Base-by-base conservation (phyloP, 2,329 filamentous ascomycete species). In the Fusarium burgessii region DNA sequence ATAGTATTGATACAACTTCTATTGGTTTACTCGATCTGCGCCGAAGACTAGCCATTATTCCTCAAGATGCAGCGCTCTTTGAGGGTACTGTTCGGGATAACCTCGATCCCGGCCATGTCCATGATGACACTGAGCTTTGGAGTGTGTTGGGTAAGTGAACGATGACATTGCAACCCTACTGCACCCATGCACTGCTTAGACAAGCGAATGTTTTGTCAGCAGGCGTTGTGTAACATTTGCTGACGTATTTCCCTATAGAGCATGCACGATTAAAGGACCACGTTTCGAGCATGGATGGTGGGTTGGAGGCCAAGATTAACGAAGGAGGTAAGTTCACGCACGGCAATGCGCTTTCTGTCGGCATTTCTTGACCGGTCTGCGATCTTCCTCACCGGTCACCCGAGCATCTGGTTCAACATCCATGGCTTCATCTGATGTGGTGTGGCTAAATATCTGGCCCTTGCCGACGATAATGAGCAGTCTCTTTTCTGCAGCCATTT, bases 61-160 rank as follows among this genome's bases (percentile, higher is more conserved):
- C 97, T 7, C 96, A 99, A 80, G 97, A 99, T 82, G 95, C 96
- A 33, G 95, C 95, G 70, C 89, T 99, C 68, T 99, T 99, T 77
- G 94, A 97, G 81, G 95, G 95, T 54, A 95, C 92, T 12, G 89
- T 99, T 70, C 90, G 96, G 73, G 96, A 99, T 82, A 99, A 99
- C 78, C 88, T 98, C 41, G 96, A 99, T 79, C 97, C 97, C 27
- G 93, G 92, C 32, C 93, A 97, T 79, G 93, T 97, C 58, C 95
- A 97, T 78, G 95, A 98, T 81, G 97, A 99, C 81, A 97, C 95
- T 8, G 96, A 98, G 79, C 86, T 99, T 36, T 99, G 96, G 96
- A 97, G 93, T 79, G 95, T 97, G 66, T 86, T 98, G 69, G 93
- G 93, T 95, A 87, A 82, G 92, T 67, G 59, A 62, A 67, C 38